phyloP scores from a whole-genome alignment of 148 eudicot genomes.

The Chenopodium suecicum region DNA sequence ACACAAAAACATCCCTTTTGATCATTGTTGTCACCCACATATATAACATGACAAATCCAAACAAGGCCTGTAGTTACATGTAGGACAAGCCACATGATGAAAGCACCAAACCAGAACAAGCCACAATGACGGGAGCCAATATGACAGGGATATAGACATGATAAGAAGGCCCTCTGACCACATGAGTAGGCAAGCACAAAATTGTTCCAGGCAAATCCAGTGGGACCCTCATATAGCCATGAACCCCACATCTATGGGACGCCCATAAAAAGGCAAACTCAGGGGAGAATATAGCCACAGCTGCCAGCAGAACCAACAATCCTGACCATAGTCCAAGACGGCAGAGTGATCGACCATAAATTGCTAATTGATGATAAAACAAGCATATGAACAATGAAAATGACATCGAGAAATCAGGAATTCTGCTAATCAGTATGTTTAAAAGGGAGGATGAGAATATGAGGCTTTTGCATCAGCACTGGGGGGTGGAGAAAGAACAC shows the following conservation, averaged over 20 bases:
- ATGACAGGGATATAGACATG: conserved; percentile 30
- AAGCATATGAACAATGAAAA: conserved; percentile 5
- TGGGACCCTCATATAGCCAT: conserved; percentile 31
- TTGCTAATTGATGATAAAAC: conserved; percentile 4
- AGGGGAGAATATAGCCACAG: conserved; percentile 26
- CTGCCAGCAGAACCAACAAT: conserved; percentile 23
- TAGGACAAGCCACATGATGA: conserved; percentile 20
- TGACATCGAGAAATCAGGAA: conserved; percentile 14
- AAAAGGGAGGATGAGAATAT: background rate
- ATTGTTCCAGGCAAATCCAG: conserved; percentile 39
- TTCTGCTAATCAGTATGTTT: background rate
- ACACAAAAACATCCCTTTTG: background rate
- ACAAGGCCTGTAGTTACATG: background rate
- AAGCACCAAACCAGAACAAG: conserved; percentile 31
- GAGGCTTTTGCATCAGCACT: background rate
- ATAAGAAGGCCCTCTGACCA: conserved; percentile 29
- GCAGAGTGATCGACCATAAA: conserved; percentile 1
- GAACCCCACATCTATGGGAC: conserved; percentile 18
- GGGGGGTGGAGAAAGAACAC: background rate
- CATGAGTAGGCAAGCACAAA: conserved; percentile 34
- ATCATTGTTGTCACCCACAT: background rate
- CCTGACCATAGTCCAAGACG: conserved; percentile 28
- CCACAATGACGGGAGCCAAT: conserved; percentile 34
- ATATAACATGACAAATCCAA: background rate
- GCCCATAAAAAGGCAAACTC: conserved; percentile 35